phyloP scores from a whole-genome alignment of 768 basidiomycete genomes.

The Porpolomopsis calyptriformis region DNA sequence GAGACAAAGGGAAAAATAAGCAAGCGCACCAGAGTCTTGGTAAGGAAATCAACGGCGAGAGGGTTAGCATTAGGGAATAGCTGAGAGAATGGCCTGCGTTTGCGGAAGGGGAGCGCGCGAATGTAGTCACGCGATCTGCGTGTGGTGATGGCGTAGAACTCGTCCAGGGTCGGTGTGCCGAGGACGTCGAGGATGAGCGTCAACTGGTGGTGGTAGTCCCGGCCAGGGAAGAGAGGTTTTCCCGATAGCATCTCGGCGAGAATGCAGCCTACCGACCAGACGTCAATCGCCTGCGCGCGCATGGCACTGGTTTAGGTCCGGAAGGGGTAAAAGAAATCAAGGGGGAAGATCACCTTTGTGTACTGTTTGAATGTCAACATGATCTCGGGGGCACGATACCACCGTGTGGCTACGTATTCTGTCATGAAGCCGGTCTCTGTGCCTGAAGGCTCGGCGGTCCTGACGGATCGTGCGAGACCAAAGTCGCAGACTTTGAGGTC shows the following conservation, averaged over 20 bases:
- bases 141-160: conserved; percentile 95
- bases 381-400: conserved; percentile 98
- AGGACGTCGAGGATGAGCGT: conserved; percentile 93
- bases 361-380: conserved; percentile 99
- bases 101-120: conserved; percentile 87
- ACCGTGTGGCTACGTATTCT: conserved; percentile 95
- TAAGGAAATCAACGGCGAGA: conserved; percentile 54
- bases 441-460: conserved; percentile 74
- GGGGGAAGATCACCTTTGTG: conserved; percentile 54
- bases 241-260: conserved; percentile 96
- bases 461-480: conserved; percentile 84
- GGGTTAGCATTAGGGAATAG: conserved; percentile 90
- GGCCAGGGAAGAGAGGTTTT: conserved; percentile 92
- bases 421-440: conserved; percentile 89
- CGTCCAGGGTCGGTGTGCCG: conserved; percentile 93
- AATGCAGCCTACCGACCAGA: conserved; percentile 84
- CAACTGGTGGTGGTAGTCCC: conserved; percentile 94
- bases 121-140: conserved; percentile 90
- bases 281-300: conserved; percentile 57
- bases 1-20: background rate
- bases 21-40: conserved; percentile 62
- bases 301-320: background rate
- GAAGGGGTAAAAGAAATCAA: conserved; percentile 13
- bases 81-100: conserved; percentile 68
- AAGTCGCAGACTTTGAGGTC: conserved; percentile 95